A percentile compares a stretch with the other conserved stretches of the same genome.
phyloP scores from a whole-genome alignment of 2,329 filamentous ascomycete species.

The Ploettnerulaceae sp. region DNA sequence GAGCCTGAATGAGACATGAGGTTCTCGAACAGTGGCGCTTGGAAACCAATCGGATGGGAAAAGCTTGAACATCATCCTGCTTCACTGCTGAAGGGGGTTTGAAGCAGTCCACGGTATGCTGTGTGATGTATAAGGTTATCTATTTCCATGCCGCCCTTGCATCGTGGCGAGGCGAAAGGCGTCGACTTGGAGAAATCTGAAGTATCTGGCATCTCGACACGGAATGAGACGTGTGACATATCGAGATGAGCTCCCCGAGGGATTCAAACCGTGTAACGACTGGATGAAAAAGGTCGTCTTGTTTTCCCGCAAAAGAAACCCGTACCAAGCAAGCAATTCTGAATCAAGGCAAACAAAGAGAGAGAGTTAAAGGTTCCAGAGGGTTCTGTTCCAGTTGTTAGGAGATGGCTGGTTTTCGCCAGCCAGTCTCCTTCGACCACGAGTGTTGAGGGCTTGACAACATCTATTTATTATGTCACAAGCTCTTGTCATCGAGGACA shows the following conservation, averaged over 20 bases:
- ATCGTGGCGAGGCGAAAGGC: conserved; percentile 21
- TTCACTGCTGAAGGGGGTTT: neutral
- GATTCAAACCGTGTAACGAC: conserved; percentile 12
- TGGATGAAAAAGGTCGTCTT: conserved; percentile 1
- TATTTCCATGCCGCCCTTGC: conserved; percentile 23
- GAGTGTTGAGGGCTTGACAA: conserved; percentile 16
- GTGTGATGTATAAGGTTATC: conserved; percentile 19
- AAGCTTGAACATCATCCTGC: conserved; percentile 6
- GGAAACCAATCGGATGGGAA: conserved; percentile 12
- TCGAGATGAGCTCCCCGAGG: conserved; percentile 12
- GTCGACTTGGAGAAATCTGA: conserved; percentile 18
- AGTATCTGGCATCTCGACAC: conserved; percentile 14
- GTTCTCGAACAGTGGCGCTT: conserved; percentile 5
- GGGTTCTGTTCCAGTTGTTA: conserved; percentile 13
- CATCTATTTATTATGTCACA: conserved; percentile 16
- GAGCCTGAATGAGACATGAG: conserved; percentile 18
- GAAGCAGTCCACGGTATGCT: conserved; percentile 19
- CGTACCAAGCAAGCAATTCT: conserved; percentile 13
- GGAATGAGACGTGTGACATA: conserved; percentile 23
- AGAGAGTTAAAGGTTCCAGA: conserved; percentile 18
- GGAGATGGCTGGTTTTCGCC: conserved; percentile 13
- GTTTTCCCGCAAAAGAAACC: too few species aligned
- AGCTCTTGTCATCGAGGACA: conserved; percentile 14
- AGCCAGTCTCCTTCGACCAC: conserved; percentile 28
- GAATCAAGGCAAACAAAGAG: conserved; percentile 17